Percentiles rank a stretch among this genome's conserved stretches.
These are phyloP conservation scores for Fusarium aywerte DNA, from an alignment of 2,329 filamentous ascomycete species.

Conservation along the genomic window DNA sequence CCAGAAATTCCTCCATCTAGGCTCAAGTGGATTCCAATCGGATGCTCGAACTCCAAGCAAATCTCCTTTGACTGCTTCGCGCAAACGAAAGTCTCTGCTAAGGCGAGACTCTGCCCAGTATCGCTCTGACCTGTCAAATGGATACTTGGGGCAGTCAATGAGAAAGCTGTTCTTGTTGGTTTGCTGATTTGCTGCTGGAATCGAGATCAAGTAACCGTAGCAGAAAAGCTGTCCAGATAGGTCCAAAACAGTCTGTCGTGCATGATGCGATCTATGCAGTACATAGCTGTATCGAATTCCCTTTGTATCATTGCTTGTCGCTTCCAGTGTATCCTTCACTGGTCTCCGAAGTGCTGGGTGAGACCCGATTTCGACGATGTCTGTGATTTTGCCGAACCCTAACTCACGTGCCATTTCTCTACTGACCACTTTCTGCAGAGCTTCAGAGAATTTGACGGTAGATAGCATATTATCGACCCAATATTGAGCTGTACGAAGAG, in stretches of 20 bases:
- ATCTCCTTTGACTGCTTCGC: constrained; percentile 50
- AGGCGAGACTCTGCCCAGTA: constrained; percentile 51
- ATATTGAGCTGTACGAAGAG: constrained; percentile 50
- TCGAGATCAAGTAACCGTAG: background rate
- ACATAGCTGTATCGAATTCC: background rate
- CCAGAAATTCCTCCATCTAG: constrained; percentile 45
- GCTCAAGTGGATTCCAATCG: constrained; percentile 40
- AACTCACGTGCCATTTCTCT: background rate
- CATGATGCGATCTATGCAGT: background rate
- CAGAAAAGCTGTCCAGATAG: background rate
- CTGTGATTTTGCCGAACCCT: background rate
- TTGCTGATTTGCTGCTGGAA: background rate
- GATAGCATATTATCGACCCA: constrained; percentile 55
- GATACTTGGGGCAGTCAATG: constrained; percentile 1
- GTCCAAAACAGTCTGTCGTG: background rate
- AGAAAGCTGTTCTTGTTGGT: background rate
- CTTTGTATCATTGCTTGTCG: background rate
- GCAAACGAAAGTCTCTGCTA: constrained; percentile 46
- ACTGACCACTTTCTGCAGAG: constrained; percentile 12
- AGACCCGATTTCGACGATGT: constrained; percentile 43
- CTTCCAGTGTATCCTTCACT: constrained; percentile 27
- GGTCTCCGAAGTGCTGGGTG: constrained; percentile 38
- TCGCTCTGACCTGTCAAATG: constrained; percentile 38
- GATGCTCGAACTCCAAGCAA: constrained; percentile 50
- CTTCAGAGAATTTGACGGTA: constrained; percentile 53